Conservation (phyloP, 257 asterid genomes). For the Fraxinus americana region DNA sequence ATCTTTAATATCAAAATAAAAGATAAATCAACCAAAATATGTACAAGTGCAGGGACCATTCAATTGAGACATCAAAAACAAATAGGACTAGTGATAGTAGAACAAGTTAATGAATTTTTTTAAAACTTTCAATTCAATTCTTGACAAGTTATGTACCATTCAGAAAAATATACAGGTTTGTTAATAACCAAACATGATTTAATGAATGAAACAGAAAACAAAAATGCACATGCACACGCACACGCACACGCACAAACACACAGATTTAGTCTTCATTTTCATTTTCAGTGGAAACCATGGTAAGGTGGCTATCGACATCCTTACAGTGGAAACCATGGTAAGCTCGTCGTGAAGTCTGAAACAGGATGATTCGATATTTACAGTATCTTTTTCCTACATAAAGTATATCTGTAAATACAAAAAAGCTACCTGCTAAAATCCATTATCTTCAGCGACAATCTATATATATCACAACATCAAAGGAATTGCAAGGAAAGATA, state of each 20-base stretch:
- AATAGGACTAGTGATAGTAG: neutral
- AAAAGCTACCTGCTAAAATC: slow-evolving; percentile 41
- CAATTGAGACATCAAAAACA: neutral
- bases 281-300: too few relatives aligned
- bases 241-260: too few relatives aligned
- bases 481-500: too few relatives aligned
- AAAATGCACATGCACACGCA: too few relatives aligned
- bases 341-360: slow-evolving; percentile 22
- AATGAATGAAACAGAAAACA: too few relatives aligned
- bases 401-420: slow-evolving; percentile 37
- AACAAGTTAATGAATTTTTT: neutral
- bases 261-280: too few relatives aligned
- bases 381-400: slow-evolving; percentile 22
- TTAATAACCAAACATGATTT: neutral
- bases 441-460: slow-evolving; percentile 22
- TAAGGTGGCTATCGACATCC: too few relatives aligned
- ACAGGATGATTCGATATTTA: slow-evolving; percentile 32
- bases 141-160: neutral
- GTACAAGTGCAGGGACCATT: neutral
- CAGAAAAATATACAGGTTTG: neutral
- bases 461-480: neutral
- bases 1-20: slow-evolving; percentile 15
- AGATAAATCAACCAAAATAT: slow-evolving; percentile 7
- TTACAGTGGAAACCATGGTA: neutral
- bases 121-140: neutral